Base-by-base conservation (phyloP, 2,329 filamentous ascomycete genomes). In the Penicillium aurantiogriseum region DNA sequence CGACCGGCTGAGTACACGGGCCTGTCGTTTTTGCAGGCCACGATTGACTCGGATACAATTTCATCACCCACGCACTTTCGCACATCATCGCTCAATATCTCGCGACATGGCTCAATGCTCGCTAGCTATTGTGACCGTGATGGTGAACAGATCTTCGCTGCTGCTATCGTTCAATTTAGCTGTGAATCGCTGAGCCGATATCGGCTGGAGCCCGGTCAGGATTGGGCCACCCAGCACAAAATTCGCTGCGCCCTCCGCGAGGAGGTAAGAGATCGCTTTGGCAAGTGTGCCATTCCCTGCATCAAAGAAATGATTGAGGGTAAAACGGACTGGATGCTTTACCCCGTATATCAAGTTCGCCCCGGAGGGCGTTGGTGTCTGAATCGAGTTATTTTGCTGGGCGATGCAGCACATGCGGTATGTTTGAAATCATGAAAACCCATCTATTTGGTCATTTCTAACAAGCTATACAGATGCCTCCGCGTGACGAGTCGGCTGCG, bases 331-430 rank as follows among this genome's bases (percentile, higher is more conserved):
- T 77, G 77, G 73, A 73, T 72, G 59, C 61, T 80, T n/a, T 80
- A 78, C 58, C 78, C 78, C 0, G 76, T 80, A 1, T 78, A 77
- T 57, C 70, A 74, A 42, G 67, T 80, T 2, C 69, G 64, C 2
- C 70, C 72, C 0, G 69, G 71, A 9, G 75, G 74, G 6, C 69
- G 65, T 23, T 80, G 77, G 77, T 70, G 61, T 42, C 72, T 70
- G 6, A 71, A 74, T n/a, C 69, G 75, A 5, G 72, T 73, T 3
- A 68, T 80, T 23, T 60, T 80, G 5, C 61, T 80, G 4, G 78
- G 78, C 5, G 79, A 81, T 67, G 77, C 78, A 27, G 79, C 77
- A 5, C 78, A 80, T 59, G 78, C 77, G 36, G 77, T 79, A 71
- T 49, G 75, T 69, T 2, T 21, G 29, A 38, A 35, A 11, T 19